Evolutionary conservation across 768 basidiomycete genomes (phyloP), one percentile per base, ranked within the genome.

Genomic region (Tricholoma hemisulphureum): DNA sequence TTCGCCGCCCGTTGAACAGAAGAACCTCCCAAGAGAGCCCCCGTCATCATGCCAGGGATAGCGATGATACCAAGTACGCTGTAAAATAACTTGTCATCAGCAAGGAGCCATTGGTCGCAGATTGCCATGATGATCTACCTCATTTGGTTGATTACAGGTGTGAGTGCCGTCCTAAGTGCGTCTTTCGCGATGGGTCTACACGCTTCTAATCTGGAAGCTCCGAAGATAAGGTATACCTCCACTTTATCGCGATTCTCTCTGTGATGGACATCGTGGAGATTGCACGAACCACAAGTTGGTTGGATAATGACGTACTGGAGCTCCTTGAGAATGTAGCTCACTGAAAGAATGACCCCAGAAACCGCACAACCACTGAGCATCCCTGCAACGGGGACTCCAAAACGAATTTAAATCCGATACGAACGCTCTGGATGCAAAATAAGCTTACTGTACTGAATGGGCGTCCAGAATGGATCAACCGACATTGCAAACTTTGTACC

Each of bases 1-100:
- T 86, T 84, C 2, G 91, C 91, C 0, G 93, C 94, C 71, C 93
- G 91, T 18, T 91, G 80, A 39, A 95, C 89, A 28, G 87, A 86
- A 10, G 89, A 83, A 0, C 93, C 93, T 11, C 91, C 94, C 11
- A 95, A 84, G 59, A 95, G 88, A 4, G 93, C 91, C 62, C 93
- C 93, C 0, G 90, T 92, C 90, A 95, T 93, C 91, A 92, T 93
- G 1, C 92, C 91, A 1, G 89, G 88, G 55, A 89, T 91, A n/a
- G 88, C 74, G 55, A 90, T 88, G 56, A 89, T 86, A 6, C 89
- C 88, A 7, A 88, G 76, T 46, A 91, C 86, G 65, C 88, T 91
- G 55, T 6, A 24, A 18, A 26, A 43, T 34, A 14, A 20, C 39
- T 6, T 8, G 11, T 23, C 3, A 11, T 56, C 9, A 29, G 20